Evolutionary conservation across 768 basidiomycete species (phyloP).

Genomic region (Rhodotorula toruloides): DNA sequence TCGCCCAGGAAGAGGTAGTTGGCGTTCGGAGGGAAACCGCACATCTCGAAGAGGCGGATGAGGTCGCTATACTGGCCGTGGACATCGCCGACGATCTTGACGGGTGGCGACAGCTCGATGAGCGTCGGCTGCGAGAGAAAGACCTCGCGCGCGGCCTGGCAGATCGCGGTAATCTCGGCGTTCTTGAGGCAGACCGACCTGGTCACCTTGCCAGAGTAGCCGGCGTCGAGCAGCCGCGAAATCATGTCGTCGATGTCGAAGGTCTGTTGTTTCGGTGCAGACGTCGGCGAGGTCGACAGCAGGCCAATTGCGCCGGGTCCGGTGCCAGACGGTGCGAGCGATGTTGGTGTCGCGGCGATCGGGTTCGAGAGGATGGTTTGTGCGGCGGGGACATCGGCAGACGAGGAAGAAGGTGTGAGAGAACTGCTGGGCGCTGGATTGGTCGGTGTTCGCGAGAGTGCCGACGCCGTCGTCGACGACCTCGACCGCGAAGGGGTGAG

Average conservation of each 20-base stretch:
- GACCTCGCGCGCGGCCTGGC: slow-evolving; percentile 90
- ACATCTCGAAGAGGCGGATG: slow-evolving; percentile 98
- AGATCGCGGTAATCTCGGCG: slow-evolving; percentile 87
- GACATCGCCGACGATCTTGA: slow-evolving; percentile 98
- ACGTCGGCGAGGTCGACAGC: slow-evolving; percentile 34
- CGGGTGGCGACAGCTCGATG: slow-evolving; percentile 92
- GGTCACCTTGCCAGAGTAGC: slow-evolving; percentile 96
- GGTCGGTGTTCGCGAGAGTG: not conserved
- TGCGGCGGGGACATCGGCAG: slow-evolving; percentile 69
- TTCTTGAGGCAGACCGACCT: slow-evolving; percentile 88
- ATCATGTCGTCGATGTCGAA: slow-evolving; percentile 99
- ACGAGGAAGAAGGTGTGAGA: not conserved
- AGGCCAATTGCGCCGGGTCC: slow-evolving; percentile 33
- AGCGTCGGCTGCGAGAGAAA: slow-evolving; percentile 94
- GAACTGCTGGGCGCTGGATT: not conserved
- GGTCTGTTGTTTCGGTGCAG: slow-evolving; percentile 46
- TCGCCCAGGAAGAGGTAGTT: slow-evolving; percentile 99
- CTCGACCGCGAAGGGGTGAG: slow-evolving; percentile 19
- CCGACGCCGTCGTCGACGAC: slow-evolving; percentile 11
- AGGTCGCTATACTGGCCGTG: slow-evolving; percentile 99
- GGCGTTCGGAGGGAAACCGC: slow-evolving; percentile 92
- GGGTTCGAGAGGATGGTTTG: slow-evolving; percentile 80
- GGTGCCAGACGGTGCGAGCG: slow-evolving; percentile 10
- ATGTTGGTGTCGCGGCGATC: slow-evolving; percentile 44
- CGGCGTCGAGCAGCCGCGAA: slow-evolving; percentile 86